These are phyloP conservation scores for Paramecium sonneborni DNA, from an alignment of 73 alveolate genomes.

Conservation along the genomic window DNA sequence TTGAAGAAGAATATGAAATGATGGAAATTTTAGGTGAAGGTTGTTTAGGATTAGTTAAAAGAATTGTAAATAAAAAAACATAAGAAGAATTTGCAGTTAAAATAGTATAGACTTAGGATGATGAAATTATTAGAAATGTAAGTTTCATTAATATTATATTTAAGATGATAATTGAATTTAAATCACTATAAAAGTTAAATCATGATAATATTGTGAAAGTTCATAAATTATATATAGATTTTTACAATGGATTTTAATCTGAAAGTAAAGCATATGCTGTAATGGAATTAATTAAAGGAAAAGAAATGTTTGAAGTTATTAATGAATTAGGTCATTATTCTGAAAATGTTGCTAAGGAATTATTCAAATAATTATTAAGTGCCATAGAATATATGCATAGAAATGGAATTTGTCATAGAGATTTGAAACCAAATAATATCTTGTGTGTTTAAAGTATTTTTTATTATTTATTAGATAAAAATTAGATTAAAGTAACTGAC, in stretches of 20 bases:
- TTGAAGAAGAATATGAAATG: constrained; percentile 3
- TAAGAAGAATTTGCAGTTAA: constrained; percentile 1
- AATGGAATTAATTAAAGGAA: constrained; percentile 56
- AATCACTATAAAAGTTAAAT: background rate
- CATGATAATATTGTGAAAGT: constrained; percentile 61
- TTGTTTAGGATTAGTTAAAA: constrained; percentile 51
- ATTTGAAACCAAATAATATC: constrained; percentile 31
- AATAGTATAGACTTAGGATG: constrained; percentile 27
- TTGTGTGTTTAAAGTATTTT: background rate
- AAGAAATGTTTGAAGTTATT: constrained; percentile 59
- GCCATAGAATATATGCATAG: constrained; percentile 49
- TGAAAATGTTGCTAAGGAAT: background rate
- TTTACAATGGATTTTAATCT: constrained; percentile 6
- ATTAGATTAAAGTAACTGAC: constrained; percentile 19
- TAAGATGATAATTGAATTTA: constrained; percentile 44
- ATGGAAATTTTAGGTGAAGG: constrained; percentile 62
- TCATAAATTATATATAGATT: constrained; percentile 23
- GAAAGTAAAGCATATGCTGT: constrained; percentile 21
- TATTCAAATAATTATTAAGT: background rate
- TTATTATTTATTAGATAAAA: background rate
- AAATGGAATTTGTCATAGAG: constrained; percentile 30
- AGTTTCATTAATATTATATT: background rate
- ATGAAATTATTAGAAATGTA: constrained; percentile 30
- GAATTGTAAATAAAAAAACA: background rate
- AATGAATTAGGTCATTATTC: constrained; percentile 39